Base-by-base conservation (phyloP, 441 rosid genomes). In the Populus trichocarpa region DNA sequence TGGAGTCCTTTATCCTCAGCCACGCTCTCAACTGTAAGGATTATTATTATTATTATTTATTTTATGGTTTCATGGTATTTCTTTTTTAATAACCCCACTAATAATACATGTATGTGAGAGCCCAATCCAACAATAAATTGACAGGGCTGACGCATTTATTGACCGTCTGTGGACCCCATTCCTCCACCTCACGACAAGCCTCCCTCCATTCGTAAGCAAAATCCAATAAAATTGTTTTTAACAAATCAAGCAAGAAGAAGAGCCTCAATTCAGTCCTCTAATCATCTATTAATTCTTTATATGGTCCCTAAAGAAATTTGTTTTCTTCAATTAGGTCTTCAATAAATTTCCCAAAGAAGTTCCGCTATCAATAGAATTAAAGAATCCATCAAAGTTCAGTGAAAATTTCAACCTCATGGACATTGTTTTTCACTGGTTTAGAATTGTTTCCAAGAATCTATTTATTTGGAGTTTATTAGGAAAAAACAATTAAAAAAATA, bases 151-250 rank as follows among this genome's bases (percentile, higher is more conserved):
- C 53, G 73, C 35, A 69, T 76, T 76, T 50, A 76, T 76, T 76
- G 78, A 76, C 78, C 57, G 35, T 14, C 18, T 1, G 13, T 33
- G 86, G 86, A 18, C 79, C 85, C 86, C 77, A 76, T 75, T 12
- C 3, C 11, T 16, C 71, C 50, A 65, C 28, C 63, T 12, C 35
- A 40, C 46, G 46, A 40, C 46, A 40, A 40, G 11, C 46, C 40
- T 40, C 46, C 46, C 40, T 40, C 46, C 12, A 40, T 40, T 11
- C 4, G 14, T 11, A 10, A 10, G 12, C 14, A 40, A 40, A 40
- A 40, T 40, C 46, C 46, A 40, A 40, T 40, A 40, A 40, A 40
- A 40, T 5, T 33, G 35, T 33, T 33, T 33, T 33, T 33, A 33
- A 33, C 35, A 33, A 40, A 40, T 40, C 46, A 11, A 23, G 26